Conservation (phyloP, 225 moss, liverwort and hornwort genomes). For the Antitrichia curtipendula region DNA sequence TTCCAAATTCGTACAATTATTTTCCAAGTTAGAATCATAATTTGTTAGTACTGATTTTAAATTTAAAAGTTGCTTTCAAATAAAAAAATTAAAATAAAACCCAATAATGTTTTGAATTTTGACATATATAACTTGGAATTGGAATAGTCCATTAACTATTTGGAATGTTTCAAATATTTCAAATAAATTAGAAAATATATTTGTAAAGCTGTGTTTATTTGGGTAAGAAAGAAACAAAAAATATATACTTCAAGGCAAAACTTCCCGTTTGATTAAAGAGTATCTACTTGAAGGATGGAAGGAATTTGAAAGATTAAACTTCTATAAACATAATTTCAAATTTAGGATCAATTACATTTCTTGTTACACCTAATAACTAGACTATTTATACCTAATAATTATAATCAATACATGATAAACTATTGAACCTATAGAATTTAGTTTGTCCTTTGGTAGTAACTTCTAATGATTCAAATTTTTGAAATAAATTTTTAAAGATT, state of each 20-base stretch:
- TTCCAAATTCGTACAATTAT: background rate
- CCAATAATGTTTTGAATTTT: background rate
- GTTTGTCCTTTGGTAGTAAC: background rate
- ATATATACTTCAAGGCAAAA: background rate
- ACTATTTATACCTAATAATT: too few relatives aligned
- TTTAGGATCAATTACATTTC: background rate
- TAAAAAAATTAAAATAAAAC: too few relatives aligned
- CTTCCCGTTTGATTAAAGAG: accelerated
- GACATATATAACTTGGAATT: background rate
- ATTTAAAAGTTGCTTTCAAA: too few relatives aligned
- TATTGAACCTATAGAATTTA: background rate
- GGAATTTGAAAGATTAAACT: background rate
- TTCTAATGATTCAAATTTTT: background rate
- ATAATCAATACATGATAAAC: background rate
- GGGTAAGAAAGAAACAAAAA: too few relatives aligned
- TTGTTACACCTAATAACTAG: background rate
- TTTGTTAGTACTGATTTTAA: background rate
- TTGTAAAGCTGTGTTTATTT: accelerated
- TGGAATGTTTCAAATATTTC: background rate
- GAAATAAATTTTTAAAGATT: background rate
- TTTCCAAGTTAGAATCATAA: background rate
- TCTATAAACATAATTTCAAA: background rate
- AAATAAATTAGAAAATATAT: background rate
- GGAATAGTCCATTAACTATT: background rate
- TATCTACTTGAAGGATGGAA: background rate